These are phyloP conservation scores for Phoma sp. DNA, from an alignment of 2,329 filamentous ascomycete genomes.

Conservation along the genomic window DNA sequence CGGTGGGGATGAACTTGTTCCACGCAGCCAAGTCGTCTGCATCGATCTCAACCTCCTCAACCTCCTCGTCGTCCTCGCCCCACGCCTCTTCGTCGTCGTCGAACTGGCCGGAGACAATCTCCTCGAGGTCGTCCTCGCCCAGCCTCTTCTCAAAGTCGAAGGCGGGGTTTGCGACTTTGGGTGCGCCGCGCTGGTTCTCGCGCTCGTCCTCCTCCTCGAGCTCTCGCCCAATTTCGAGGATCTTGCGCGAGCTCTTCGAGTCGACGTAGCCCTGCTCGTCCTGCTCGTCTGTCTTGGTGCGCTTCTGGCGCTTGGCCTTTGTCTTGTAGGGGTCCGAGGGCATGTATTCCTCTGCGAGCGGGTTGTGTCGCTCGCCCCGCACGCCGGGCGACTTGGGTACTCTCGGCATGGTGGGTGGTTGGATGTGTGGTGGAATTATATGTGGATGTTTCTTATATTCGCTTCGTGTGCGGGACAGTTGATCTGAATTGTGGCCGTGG, in stretches of 20 bases:
- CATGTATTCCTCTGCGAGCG: constrained; percentile 86
- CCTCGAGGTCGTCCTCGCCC: constrained; percentile 54
- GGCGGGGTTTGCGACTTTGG: constrained; percentile 61
- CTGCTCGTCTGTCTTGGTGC: constrained; percentile 58
- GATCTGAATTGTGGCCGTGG: too few relatives aligned
- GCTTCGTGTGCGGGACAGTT: too few relatives aligned
- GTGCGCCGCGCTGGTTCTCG: constrained; percentile 53
- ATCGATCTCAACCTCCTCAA: constrained; percentile 77
- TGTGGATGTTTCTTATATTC: background rate
- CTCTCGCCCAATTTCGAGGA: constrained; percentile 87
- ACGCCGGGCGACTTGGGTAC: constrained; percentile 62
- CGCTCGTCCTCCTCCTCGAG: constrained; percentile 80
- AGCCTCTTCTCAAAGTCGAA: constrained; percentile 84
- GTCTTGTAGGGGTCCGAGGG: constrained; percentile 73
- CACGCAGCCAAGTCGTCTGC: constrained; percentile 89
- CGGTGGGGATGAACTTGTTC: constrained; percentile 82
- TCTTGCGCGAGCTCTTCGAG: constrained; percentile 85
- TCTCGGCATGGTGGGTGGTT: constrained; percentile 72
- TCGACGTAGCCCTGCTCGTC: constrained; percentile 78
- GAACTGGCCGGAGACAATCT: constrained; percentile 58
- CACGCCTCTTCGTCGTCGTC: constrained; percentile 66
- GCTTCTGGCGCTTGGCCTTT: constrained; percentile 72
- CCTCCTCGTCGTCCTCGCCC: constrained; percentile 79
- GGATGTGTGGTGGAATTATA: background rate
- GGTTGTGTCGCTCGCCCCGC: constrained; percentile 79